Evolutionary conservation across 768 basidiomycete species (phyloP).

Genomic region (Rhizopogon vinicolor): DNA sequence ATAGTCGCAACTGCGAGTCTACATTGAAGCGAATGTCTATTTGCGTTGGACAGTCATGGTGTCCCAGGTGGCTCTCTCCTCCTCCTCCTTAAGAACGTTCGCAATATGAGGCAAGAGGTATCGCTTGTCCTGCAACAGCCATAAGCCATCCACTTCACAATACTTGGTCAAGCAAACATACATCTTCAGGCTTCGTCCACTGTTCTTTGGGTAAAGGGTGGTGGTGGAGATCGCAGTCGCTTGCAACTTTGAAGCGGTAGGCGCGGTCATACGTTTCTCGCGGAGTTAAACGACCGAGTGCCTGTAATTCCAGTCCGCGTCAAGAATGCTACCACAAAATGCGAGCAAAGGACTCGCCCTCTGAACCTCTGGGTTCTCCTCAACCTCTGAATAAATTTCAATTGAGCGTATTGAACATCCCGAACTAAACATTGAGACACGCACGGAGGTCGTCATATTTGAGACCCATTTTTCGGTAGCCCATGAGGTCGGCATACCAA

Average conservation of each 20-base stretch:
- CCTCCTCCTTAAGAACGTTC: constrained; percentile 68
- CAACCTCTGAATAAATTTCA: constrained; percentile 46
- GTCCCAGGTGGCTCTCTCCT: constrained; percentile 82
- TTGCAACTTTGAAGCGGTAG: constrained; percentile 83
- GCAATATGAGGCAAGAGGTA: constrained; percentile 81
- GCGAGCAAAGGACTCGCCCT: constrained; percentile 44
- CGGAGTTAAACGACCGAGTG: constrained; percentile 73
- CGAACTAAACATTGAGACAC: constrained; percentile 28
- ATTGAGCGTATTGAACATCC: background rate
- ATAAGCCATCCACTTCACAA: constrained; percentile 1
- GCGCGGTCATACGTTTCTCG: constrained; percentile 86
- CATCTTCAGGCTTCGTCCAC: constrained; percentile 75
- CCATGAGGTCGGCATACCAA: constrained; percentile 76
- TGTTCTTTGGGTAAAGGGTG: constrained; percentile 74
- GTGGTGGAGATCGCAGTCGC: constrained; percentile 52
- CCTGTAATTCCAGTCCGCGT: constrained; percentile 42
- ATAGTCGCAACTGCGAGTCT: constrained; percentile 14
- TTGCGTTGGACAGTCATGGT: constrained; percentile 66
- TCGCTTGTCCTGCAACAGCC: constrained; percentile 65
- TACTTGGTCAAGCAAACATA: constrained; percentile 32
- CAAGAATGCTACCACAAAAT: background rate
- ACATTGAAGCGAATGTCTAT: constrained; percentile 35
- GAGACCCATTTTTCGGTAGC: constrained; percentile 86
- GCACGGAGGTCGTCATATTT: constrained; percentile 92
- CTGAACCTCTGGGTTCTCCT: constrained; percentile 76